These are phyloP conservation scores for Aspergillus viridinutans DNA, from an alignment of 2,329 filamentous ascomycete species.

Conservation along the genomic window DNA sequence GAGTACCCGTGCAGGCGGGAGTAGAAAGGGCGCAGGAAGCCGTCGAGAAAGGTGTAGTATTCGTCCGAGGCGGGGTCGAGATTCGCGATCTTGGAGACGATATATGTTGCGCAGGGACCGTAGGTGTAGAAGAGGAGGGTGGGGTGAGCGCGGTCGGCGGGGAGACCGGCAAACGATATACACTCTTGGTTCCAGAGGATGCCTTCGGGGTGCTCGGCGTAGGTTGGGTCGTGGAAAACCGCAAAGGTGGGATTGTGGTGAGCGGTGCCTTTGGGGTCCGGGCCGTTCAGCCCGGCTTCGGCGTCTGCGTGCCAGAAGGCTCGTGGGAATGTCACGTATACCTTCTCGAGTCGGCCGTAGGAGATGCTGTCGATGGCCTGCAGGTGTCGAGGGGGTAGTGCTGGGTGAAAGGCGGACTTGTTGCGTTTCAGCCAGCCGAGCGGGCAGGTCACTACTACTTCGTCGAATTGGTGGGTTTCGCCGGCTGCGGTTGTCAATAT, in stretches of 20 bases:
- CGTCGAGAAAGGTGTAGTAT: conserved; percentile 53
- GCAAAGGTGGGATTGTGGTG: conserved; percentile 60
- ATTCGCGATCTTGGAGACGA: conserved; percentile 32
- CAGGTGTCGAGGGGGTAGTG: conserved; percentile 39
- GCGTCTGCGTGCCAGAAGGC: conserved; percentile 66
- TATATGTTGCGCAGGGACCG: conserved; percentile 39
- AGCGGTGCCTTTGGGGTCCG: conserved; percentile 15
- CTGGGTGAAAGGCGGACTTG: conserved; percentile 42
- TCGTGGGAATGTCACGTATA: conserved; percentile 64
- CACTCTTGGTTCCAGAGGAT: conserved; percentile 69
- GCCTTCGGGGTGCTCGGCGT: conserved; percentile 60
- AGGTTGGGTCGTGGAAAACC: conserved; percentile 69
- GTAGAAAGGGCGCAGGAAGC: conserved; percentile 74
- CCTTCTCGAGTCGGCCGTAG: conserved; percentile 45
- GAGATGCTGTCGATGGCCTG: conserved; percentile 47
- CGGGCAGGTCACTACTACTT: conserved; percentile 51
- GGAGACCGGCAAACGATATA: conserved; percentile 69
- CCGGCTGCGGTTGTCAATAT: conserved; percentile 39
- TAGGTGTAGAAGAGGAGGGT: conserved; percentile 73
- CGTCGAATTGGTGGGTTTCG: conserved; percentile 42
- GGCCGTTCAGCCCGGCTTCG: background rate
- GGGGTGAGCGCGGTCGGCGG: conserved; percentile 59
- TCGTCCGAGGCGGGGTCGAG: conserved; percentile 39
- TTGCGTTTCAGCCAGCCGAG: conserved; percentile 53
- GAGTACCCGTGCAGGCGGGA: conserved; percentile 67